phyloP scores from a whole-genome alignment of 2,329 filamentous ascomycete species.

The Trichophyton benhamiae region DNA sequence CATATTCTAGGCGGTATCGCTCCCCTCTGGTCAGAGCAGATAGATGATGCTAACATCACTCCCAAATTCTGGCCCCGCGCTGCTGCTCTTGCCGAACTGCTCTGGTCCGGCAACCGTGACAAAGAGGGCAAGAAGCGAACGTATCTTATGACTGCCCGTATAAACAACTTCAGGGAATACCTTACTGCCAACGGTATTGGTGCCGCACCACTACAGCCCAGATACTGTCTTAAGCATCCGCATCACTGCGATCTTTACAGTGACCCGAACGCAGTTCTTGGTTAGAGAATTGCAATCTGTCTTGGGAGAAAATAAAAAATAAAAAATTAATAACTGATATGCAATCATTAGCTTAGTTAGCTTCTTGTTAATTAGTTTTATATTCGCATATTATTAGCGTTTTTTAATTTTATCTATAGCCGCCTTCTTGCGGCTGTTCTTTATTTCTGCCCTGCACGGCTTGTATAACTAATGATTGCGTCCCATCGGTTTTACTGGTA shows the following conservation, averaged over 20 bases:
- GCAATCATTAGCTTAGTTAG: neutral
- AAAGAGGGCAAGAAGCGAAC: constrained; percentile 39
- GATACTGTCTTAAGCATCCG: constrained; percentile 47
- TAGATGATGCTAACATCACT: constrained; percentile 41
- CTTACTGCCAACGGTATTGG: constrained; percentile 43
- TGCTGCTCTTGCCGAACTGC: constrained; percentile 43
- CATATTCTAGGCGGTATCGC: constrained; percentile 43
- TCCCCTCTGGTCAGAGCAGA: constrained; percentile 44
- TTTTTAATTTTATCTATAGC: no score
- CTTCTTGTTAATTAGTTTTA: neutral
- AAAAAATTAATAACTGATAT: neutral
- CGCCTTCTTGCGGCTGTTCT: no score
- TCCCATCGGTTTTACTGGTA: no score
- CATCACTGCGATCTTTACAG: constrained; percentile 46
- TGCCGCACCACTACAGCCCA: constrained; percentile 42
- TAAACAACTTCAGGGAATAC: constrained; percentile 49
- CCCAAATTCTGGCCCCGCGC: constrained; percentile 45
- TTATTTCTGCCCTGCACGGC: no score
- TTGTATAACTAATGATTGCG: no score
- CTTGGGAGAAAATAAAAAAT: neutral
- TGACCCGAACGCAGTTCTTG: constrained; percentile 34
- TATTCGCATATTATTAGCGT: neutral
- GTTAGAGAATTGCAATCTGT: constrained; percentile 1
- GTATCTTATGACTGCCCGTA: constrained; percentile 42
- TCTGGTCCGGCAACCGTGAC: constrained; percentile 45